Evolutionary conservation across 345 rosid genomes (phyloP), one percentile per base, ranked within the genome.

Genomic region (Lepidium didymum): DNA sequence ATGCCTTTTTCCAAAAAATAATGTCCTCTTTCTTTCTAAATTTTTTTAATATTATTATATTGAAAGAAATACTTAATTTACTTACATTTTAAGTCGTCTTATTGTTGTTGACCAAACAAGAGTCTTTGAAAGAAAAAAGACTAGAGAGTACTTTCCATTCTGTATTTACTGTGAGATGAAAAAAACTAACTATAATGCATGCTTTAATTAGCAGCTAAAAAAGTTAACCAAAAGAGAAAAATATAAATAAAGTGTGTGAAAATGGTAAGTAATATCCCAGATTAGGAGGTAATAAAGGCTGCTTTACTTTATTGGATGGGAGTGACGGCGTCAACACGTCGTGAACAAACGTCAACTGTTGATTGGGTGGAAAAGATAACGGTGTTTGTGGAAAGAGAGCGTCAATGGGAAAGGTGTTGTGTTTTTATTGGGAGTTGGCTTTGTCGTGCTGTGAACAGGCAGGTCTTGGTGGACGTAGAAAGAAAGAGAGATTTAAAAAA

Each of bases 391-490:
- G 40, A 40, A 5, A 53, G 62, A 58, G 63, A 79, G 68, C 84
- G 82, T 80, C 62, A 63, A 68, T 63, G 79, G 76, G 79, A 78
- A 84, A 81, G 84, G 53, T 82, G 85, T 85, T 78, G 78, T 77
- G 83, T 78, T 80, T 85, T 81, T 82, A 79, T 67, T 76, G 86
- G 84, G 79, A 81, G 87, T 67, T 78, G 84, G 81, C 71, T 62
- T 80, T 87, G 91, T 85, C 89, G 88, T 81, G 86, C 89, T 75
- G 77, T 81, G 66, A 82, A 86, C 96, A 74, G 81, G 90, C 90
- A 87, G 79, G 86, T 80, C 77, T 78, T 71, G 81, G 78, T 72
- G 80, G 82, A 62, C 51, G 77, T 34, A 70, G 74, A 67, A 43
- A 59, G 71, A 67, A n/a, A n/a, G n/a, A n/a, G n/a, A n/a, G n/a